Percentiles rank a stretch among this genome's conserved stretches.
Evolutionary conservation across 257 asterid genomes (phyloP).

Genomic region (Gynochthodes officinalis): DNA sequence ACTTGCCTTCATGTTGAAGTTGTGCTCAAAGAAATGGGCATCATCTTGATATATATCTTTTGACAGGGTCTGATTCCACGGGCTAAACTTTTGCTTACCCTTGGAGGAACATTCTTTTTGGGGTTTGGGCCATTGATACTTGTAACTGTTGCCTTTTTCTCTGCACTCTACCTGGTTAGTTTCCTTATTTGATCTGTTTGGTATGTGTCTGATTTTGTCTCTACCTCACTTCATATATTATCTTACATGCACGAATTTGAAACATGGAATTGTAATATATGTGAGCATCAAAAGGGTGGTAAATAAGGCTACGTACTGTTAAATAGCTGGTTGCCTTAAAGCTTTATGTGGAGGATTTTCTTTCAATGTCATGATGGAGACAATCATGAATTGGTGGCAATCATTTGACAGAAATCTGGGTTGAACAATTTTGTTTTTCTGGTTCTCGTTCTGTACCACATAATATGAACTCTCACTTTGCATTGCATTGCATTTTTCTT

Average conservation of each 20-base stretch:
- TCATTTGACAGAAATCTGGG: not conserved
- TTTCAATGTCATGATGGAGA: not conserved
- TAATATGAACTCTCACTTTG: not conserved
- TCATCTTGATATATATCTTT: not conserved
- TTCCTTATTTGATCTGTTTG: conserved; percentile 12
- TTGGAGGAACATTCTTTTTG: conserved; percentile 89
- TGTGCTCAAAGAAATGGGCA: conserved; percentile 4
- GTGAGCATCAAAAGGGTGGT: not conserved
- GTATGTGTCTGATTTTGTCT: not conserved
- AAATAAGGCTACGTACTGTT: not conserved
- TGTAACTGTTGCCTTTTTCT: conserved; percentile 50
- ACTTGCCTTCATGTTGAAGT: not conserved
- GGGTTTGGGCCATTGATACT: conserved; percentile 87
- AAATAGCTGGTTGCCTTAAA: not conserved
- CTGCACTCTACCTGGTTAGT: conserved; percentile 74
- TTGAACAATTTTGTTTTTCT: not conserved
- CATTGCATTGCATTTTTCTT: not conserved
- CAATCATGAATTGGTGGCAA: not conserved
- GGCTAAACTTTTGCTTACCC: conserved; percentile 72
- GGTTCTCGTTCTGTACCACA: not conserved
- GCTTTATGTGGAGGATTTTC: not conserved
- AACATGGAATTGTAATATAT: not conserved
- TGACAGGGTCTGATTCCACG: conserved; percentile 92
- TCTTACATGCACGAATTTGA: not conserved
- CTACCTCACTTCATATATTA: not conserved